Evolutionary conservation across 352 stramenopile genomes (phyloP).

Genomic region (Blastocystis sp.): DNA sequence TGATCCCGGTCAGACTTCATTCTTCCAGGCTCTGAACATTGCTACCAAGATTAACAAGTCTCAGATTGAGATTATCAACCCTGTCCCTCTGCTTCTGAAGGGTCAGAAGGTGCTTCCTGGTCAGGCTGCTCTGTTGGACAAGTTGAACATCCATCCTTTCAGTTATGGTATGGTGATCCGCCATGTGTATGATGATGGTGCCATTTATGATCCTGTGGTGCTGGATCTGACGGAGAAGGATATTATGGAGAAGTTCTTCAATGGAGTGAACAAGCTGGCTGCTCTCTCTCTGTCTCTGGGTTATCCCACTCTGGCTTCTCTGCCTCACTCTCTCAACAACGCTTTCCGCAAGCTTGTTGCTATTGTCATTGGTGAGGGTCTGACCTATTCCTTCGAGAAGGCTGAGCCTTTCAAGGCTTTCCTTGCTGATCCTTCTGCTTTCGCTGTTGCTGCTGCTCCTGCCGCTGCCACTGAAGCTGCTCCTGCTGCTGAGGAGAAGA

Average conservation of each 20-base stretch:
- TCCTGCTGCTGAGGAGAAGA: slow-evolving; percentile 63
- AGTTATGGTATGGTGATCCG: slow-evolving; percentile 93
- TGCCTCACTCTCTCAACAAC: slow-evolving; percentile 96
- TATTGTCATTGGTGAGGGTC: slow-evolving; percentile 82
- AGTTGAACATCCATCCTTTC: slow-evolving; percentile 97
- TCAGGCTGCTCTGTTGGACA: slow-evolving; percentile 93
- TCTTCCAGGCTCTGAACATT: slow-evolving; percentile 98
- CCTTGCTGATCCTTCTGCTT: slow-evolving; percentile 84
- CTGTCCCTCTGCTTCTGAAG: slow-evolving; percentile 85
- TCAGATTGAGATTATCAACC: slow-evolving; percentile 98
- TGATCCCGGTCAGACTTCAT: slow-evolving; percentile 96
- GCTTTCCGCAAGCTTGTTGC: slow-evolving; percentile 93
- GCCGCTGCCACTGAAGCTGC: slow-evolving; percentile 63
- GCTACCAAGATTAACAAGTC: slow-evolving; percentile 98
- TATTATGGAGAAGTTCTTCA: slow-evolving; percentile 87
- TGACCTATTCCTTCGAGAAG: slow-evolving; percentile 92
- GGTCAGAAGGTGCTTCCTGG: slow-evolving; percentile 94
- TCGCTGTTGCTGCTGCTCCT: slow-evolving; percentile 74
- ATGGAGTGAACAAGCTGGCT: slow-evolving; percentile 82
- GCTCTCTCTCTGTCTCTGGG: slow-evolving; percentile 86
- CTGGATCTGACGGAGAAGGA: slow-evolving; percentile 95
- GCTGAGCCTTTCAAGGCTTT: slow-evolving; percentile 90
- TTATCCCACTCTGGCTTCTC: slow-evolving; percentile 89
- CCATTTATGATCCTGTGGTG: slow-evolving; percentile 93
- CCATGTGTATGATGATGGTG: slow-evolving; percentile 94